phyloP scores from a whole-genome alignment of 352 stramenopile genomes.

The Pythium vanterpoolii region DNA sequence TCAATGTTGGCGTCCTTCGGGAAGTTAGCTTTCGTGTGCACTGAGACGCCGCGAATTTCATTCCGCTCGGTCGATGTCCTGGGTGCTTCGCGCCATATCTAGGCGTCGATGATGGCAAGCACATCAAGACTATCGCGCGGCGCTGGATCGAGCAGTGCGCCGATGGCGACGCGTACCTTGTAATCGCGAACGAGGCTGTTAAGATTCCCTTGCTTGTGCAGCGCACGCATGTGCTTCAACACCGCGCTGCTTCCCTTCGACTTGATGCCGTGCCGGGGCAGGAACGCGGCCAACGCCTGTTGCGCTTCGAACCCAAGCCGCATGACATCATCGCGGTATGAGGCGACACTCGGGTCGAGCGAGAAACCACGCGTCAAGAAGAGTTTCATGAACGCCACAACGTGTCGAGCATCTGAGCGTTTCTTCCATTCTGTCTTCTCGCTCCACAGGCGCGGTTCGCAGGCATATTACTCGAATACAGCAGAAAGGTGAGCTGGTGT shows the following conservation, averaged over 20 bases:
- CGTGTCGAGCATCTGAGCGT: constrained; percentile 21
- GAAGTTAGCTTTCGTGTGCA: neutral
- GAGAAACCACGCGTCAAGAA: constrained; percentile 22
- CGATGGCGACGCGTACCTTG: neutral
- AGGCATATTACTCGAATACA: constrained; percentile 24
- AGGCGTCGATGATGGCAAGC: neutral
- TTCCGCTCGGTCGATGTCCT: neutral
- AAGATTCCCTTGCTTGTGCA: constrained; percentile 3
- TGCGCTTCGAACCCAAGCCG: neutral
- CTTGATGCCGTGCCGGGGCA: neutral
- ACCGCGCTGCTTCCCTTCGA: neutral
- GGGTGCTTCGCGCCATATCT: neutral
- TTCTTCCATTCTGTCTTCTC: constrained; percentile 6
- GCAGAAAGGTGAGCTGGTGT: neutral
- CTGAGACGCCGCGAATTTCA: neutral
- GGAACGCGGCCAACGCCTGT: neutral
- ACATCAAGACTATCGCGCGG: neutral
- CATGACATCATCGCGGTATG: constrained; percentile 9
- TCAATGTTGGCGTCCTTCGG: neutral
- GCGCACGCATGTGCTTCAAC: constrained; percentile 6
- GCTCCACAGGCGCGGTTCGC: constrained; percentile 16
- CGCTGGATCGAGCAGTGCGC: constrained; percentile 5
- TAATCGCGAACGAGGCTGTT: constrained; percentile 1
- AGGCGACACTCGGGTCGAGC: neutral
- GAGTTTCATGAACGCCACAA: constrained; percentile 30